A percentile compares a stretch with the other conserved stretches of the same genome.
phyloP scores from a whole-genome alignment of 2,329 filamentous ascomycete genomes.

The Clathrospora elynae region DNA sequence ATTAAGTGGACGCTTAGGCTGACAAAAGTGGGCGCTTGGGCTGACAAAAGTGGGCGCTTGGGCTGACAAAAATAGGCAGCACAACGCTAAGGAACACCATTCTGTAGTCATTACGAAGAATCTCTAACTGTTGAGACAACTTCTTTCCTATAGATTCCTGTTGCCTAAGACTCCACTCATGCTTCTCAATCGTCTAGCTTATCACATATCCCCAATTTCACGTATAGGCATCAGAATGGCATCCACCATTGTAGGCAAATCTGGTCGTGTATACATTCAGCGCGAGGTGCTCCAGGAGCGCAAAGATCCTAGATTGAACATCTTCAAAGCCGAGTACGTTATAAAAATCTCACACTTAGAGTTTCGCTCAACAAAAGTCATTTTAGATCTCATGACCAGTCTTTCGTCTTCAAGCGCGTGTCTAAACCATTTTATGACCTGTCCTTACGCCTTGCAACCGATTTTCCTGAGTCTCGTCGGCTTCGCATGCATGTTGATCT shows the following conservation, averaged over 20 bases:
- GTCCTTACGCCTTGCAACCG: slow-evolving; percentile 39
- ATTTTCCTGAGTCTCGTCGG: slow-evolving; percentile 39
- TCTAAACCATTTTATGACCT: slow-evolving; percentile 40
- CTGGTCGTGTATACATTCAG: slow-evolving; percentile 45
- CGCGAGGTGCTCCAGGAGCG: slow-evolving; percentile 39
- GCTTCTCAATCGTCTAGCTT: slow-evolving; percentile 24
- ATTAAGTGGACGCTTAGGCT: no score
- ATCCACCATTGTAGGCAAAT: slow-evolving; percentile 45
- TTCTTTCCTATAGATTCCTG: not conserved
- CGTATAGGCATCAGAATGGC: slow-evolving; percentile 39
- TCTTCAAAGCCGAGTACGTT: slow-evolving; percentile 48
- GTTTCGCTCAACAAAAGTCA: not conserved
- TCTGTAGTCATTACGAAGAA: not conserved
- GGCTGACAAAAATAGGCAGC: not conserved
- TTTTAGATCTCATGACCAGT: slow-evolving; percentile 38
- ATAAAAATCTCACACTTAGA: slow-evolving; percentile 12
- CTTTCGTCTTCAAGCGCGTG: slow-evolving; percentile 45
- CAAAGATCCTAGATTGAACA: slow-evolving; percentile 33
- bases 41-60: not conserved
- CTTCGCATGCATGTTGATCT: slow-evolving; percentile 48
- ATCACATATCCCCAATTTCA: slow-evolving; percentile 16
- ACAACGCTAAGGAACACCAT: not conserved
- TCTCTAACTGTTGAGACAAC: not conserved
- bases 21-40: not conserved
- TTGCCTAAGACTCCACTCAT: slow-evolving; percentile 11